Percentiles rank a stretch among this genome's conserved stretches.
Evolutionary conservation across 768 basidiomycete species (phyloP).

Genomic region (Sistotremastrum suecicum): DNA sequence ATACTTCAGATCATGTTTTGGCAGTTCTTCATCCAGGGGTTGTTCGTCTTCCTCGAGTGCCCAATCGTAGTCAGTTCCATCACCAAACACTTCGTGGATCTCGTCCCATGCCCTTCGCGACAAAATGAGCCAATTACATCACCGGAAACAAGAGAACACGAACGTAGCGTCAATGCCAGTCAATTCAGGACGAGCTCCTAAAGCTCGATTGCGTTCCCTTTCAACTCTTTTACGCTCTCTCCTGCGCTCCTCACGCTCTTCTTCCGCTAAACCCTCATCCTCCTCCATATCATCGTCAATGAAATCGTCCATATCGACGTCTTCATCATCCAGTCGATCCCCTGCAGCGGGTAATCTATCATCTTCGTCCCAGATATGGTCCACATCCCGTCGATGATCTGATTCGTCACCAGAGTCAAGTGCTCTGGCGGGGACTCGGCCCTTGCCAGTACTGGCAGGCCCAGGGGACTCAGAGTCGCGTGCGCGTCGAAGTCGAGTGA

Average conservation of each 20-base stretch:
- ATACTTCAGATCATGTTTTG: slow-evolving; percentile 69
- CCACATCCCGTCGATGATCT: slow-evolving; percentile 42
- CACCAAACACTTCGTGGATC: slow-evolving; percentile 91
- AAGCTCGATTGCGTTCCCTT: slow-evolving; percentile 49
- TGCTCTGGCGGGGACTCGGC: slow-evolving; percentile 26
- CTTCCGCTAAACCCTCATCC: slow-evolving; percentile 53
- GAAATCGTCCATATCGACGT: slow-evolving; percentile 57
- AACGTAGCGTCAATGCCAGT: slow-evolving; percentile 76
- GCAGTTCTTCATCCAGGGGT: slow-evolving; percentile 30
- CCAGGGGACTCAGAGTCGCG: slow-evolving; percentile 61
- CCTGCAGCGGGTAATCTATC: slow-evolving; percentile 15
- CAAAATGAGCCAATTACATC: not conserved
- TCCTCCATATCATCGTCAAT: slow-evolving; percentile 33
- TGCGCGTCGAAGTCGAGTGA: slow-evolving; percentile 64
- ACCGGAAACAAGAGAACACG: slow-evolving; percentile 19
- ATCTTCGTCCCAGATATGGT: slow-evolving; percentile 80
- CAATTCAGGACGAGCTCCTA: slow-evolving; percentile 53
- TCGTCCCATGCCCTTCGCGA: slow-evolving; percentile 77
- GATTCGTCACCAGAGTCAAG: slow-evolving; percentile 63
- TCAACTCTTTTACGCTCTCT: slow-evolving; percentile 53
- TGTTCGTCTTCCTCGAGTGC: slow-evolving; percentile 75
- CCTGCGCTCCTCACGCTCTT: slow-evolving; percentile 61
- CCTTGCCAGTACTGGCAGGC: slow-evolving; percentile 43
- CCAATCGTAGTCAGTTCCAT: slow-evolving; percentile 94
- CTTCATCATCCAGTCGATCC: slow-evolving; percentile 36